phyloP scores from a whole-genome alignment of 1,284 basidiomycete genomes.

The Xerocomus amazonicus region DNA sequence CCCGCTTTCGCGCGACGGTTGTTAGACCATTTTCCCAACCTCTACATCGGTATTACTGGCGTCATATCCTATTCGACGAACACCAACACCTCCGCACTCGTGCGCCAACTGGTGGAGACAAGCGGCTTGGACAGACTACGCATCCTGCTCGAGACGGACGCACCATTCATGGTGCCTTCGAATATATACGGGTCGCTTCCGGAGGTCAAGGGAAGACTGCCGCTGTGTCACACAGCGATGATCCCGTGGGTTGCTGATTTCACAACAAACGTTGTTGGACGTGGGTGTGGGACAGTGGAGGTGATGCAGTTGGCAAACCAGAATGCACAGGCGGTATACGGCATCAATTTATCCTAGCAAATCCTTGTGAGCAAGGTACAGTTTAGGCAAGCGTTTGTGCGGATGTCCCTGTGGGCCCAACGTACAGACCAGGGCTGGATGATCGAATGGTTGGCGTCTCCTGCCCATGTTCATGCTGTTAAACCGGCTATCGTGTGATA shows the following conservation, averaged over 20 bases:
- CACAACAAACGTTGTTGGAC: constrained; percentile 51
- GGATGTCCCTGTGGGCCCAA: too few relatives aligned
- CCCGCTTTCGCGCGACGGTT: constrained; percentile 67
- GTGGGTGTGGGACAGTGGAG: constrained; percentile 50
- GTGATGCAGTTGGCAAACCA: constrained; percentile 62
- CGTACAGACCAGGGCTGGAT: too few relatives aligned
- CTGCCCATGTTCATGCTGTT: too few relatives aligned
- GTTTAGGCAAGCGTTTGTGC: too few relatives aligned
- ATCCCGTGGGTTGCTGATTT: constrained; percentile 80
- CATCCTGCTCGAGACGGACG: constrained; percentile 74
- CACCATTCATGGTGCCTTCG: constrained; percentile 77
- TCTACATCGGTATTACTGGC: constrained; percentile 79
- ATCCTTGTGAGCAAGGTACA: too few relatives aligned
- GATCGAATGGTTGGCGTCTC: too few relatives aligned
- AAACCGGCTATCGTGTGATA: too few relatives aligned
- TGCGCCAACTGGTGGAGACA: constrained; percentile 45
- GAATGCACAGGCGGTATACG: constrained; percentile 64
- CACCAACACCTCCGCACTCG: constrained; percentile 57
- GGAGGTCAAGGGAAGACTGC: constrained; percentile 54
- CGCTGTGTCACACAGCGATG: constrained; percentile 74
- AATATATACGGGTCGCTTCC: constrained; percentile 62
- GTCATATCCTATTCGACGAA: constrained; percentile 77
- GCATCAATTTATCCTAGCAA: constrained; percentile 34
- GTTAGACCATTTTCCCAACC: constrained; percentile 72
- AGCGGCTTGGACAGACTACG: constrained; percentile 13